Evolutionary conservation across 2,329 filamentous ascomycete genomes (phyloP).

Genomic region (Cordyceps fumosorosea): DNA sequence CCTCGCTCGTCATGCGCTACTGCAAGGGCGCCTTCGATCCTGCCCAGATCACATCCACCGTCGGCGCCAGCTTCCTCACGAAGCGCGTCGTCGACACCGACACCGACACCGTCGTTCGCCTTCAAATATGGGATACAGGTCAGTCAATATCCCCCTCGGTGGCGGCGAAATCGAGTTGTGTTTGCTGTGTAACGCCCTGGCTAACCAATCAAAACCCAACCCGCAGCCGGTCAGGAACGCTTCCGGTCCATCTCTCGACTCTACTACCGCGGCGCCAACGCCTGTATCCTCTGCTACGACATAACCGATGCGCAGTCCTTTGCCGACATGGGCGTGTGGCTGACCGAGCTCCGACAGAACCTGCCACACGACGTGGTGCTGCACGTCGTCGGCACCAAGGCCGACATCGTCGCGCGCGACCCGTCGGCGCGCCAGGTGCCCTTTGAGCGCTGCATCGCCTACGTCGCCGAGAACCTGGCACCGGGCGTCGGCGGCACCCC

Average conservation of each 20-base stretch:
- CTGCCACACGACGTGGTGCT: constrained; percentile 73
- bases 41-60: constrained; percentile 59
- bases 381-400: constrained; percentile 92
- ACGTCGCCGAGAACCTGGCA: constrained; percentile 85
- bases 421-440: constrained; percentile 74
- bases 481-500: constrained; percentile 62
- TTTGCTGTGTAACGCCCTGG: not conserved
- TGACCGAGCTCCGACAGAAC: constrained; percentile 76
- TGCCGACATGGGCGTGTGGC: constrained; percentile 86
- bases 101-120: constrained; percentile 76
- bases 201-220: constrained; percentile 13
- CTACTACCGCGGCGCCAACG: constrained; percentile 93
- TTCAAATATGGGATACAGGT: constrained; percentile 95
- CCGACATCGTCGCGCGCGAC: constrained; percentile 82
- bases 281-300: constrained; percentile 89
- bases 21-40: constrained; percentile 67
- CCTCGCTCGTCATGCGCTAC: constrained; percentile 68
- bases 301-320: constrained; percentile 84
- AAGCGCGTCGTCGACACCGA: constrained; percentile 78
- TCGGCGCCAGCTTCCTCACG: constrained; percentile 73
- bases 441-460: constrained; percentile 92
- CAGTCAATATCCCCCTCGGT: constrained; percentile 13
- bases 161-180: not conserved
- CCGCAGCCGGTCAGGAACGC: constrained; percentile 77
- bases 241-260: constrained; percentile 91